Conservation (phyloP, 2,329 filamentous ascomycete species). For the Sordariomycetes sp. region DNA sequence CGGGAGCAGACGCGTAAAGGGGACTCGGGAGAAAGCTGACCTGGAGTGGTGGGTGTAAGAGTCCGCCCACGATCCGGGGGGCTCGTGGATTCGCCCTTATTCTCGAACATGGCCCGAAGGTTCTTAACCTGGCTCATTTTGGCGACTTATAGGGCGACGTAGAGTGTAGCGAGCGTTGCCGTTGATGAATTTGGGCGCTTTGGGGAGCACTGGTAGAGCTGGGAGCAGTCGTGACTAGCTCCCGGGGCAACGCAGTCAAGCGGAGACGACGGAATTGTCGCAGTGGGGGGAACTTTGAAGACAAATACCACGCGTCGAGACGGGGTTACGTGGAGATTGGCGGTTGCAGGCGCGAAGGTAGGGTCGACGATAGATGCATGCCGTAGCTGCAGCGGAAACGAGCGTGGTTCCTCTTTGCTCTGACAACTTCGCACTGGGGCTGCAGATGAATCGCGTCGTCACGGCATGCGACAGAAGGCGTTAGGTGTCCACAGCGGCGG, state of each 20-base stretch:
- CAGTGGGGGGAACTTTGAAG: not conserved
- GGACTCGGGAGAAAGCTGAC: slow-evolving; percentile 18
- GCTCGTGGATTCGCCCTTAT: slow-evolving; percentile 47
- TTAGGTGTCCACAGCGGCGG: not conserved
- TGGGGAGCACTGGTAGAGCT: not conserved
- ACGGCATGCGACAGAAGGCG: slow-evolving; percentile 1
- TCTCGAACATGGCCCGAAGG: slow-evolving; percentile 70
- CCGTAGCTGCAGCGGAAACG: not conserved
- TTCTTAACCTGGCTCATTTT: slow-evolving; percentile 58
- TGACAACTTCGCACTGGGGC: not conserved
- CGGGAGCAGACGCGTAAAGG: not conserved
- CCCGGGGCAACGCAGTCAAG: not conserved
- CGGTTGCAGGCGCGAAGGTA: not conserved
- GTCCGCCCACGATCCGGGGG: slow-evolving; percentile 59
- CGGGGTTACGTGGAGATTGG: not conserved
- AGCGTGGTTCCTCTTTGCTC: not conserved
- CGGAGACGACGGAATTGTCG: not conserved
- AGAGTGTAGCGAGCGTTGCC: not conserved
- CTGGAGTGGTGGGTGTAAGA: slow-evolving; percentile 32
- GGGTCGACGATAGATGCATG: not conserved
- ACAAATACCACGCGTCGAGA: not conserved
- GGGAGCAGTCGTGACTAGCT: not conserved
- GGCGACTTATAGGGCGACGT: slow-evolving; percentile 11
- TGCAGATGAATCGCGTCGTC: not conserved
- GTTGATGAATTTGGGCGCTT: not conserved